Conservation (phyloP, 768 basidiomycete species). For the Antrodiella citrinella region DNA sequence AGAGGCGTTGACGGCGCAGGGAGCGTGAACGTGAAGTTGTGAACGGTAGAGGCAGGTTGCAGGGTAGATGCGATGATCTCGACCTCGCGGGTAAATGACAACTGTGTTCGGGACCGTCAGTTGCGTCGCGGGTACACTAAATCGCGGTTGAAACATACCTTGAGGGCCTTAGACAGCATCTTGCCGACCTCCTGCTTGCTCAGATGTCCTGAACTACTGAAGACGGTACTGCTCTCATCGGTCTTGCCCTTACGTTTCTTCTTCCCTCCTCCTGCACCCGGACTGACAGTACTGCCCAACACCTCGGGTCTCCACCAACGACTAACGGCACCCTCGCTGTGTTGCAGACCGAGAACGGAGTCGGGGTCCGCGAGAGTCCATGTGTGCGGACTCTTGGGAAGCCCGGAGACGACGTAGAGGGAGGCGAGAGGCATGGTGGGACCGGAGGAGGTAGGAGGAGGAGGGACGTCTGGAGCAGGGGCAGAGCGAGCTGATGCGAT, state of each 20-base stretch:
- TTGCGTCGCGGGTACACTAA: slow-evolving; percentile 71
- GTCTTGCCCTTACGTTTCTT: slow-evolving; percentile 61
- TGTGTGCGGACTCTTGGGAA: slow-evolving; percentile 83
- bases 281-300: slow-evolving; percentile 79
- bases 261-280: slow-evolving; percentile 74
- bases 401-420: slow-evolving; percentile 80
- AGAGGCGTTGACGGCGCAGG: slow-evolving; percentile 71
- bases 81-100: slow-evolving; percentile 87
- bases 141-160: slow-evolving; percentile 60
- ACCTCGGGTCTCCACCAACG: slow-evolving; percentile 92
- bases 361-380: slow-evolving; percentile 88
- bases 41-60: slow-evolving; percentile 87
- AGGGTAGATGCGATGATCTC: slow-evolving; percentile 93
- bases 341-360: slow-evolving; percentile 72
- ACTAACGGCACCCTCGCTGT: slow-evolving; percentile 76
- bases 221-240: slow-evolving; percentile 41
- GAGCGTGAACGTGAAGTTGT: slow-evolving; percentile 84
- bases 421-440: slow-evolving; percentile 74
- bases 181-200: slow-evolving; percentile 83
- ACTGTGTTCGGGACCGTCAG: slow-evolving; percentile 33
- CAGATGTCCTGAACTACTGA: slow-evolving; percentile 74
- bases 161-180: slow-evolving; percentile 86
- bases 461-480: slow-evolving; percentile 33
- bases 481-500: slow-evolving; percentile 69
- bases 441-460: slow-evolving; percentile 48